Conservation (phyloP, 345 rosid genomes). For the Corchorus olitorius region DNA sequence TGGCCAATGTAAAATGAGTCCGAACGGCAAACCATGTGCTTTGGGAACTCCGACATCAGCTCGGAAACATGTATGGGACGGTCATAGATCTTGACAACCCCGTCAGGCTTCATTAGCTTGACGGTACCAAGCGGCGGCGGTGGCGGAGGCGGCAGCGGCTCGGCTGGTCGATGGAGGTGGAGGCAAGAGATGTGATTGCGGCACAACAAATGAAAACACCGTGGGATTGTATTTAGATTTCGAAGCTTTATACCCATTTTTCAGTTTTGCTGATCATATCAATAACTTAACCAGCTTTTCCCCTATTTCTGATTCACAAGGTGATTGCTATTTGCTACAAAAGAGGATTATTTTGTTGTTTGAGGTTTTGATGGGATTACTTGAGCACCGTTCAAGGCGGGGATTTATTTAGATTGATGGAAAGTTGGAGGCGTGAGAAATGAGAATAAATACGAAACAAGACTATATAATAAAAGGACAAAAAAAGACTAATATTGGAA, state of each 20-base stretch:
- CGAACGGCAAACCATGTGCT: constrained; percentile 77
- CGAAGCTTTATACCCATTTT: constrained; percentile 23
- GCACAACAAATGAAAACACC: constrained; percentile 33
- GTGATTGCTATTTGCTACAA: background rate
- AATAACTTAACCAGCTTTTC: background rate
- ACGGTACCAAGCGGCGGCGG: constrained; percentile 21
- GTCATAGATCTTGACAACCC: constrained; percentile 58
- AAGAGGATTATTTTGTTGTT: no score
- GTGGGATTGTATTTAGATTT: constrained; percentile 17
- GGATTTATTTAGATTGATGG: no score
- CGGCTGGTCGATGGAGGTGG: constrained; percentile 19
- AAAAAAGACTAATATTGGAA: no score
- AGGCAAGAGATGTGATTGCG: constrained; percentile 35
- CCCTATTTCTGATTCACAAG: background rate
- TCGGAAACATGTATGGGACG: constrained; percentile 59
- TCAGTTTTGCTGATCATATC: background rate
- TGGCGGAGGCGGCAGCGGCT: background rate
- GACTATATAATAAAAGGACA: no score
- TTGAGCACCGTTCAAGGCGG: no score
- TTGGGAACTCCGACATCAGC: constrained; percentile 63
- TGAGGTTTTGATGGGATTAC: no score
- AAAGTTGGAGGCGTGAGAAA: no score
- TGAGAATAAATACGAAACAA: no score
- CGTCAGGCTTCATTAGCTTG: constrained; percentile 72
- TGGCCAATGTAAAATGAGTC: constrained; percentile 82